Evolutionary conservation across 2,329 filamentous ascomycete species (phyloP).

Genomic region (Aspergillus udagawae): DNA sequence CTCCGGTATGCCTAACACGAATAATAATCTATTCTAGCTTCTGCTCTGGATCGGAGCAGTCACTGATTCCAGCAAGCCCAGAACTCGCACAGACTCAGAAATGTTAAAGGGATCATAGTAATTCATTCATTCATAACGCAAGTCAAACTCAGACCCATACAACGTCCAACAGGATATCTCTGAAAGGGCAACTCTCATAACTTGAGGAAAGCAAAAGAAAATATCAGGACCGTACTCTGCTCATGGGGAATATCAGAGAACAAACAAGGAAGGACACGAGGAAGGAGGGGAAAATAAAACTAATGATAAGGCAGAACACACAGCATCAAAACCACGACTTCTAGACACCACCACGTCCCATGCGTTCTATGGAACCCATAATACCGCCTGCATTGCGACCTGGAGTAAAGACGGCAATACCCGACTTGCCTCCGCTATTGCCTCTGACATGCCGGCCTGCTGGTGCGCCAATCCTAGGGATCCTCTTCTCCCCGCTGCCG

Average conservation of each 20-base stretch:
- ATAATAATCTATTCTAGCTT: neutral
- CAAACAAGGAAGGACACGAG: neutral
- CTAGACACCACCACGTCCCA: slow-evolving; percentile 57
- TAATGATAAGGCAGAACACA: neutral
- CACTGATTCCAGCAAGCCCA: neutral
- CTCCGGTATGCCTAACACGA: neutral
- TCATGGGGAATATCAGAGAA: neutral
- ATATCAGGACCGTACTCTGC: neutral
- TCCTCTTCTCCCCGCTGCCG: slow-evolving; percentile 23
- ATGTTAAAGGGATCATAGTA: neutral
- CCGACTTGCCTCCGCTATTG: slow-evolving; percentile 35
- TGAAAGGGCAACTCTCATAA: neutral
- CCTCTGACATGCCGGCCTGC: slow-evolving; percentile 26
- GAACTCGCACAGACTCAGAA: neutral
- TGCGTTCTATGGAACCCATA: slow-evolving; percentile 82
- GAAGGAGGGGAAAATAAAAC: neutral
- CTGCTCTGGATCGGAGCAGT: neutral
- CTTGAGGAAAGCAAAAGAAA: neutral
- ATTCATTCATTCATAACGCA: neutral
- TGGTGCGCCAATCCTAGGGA: slow-evolving; percentile 29
- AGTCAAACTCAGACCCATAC: neutral
- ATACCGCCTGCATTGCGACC: slow-evolving; percentile 60
- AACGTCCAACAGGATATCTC: neutral
- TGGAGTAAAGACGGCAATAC: slow-evolving; percentile 34
- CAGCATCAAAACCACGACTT: neutral